Conservation (phyloP, 2,329 filamentous ascomycete genomes). For the Teratosphaeria epicoccoides region DNA sequence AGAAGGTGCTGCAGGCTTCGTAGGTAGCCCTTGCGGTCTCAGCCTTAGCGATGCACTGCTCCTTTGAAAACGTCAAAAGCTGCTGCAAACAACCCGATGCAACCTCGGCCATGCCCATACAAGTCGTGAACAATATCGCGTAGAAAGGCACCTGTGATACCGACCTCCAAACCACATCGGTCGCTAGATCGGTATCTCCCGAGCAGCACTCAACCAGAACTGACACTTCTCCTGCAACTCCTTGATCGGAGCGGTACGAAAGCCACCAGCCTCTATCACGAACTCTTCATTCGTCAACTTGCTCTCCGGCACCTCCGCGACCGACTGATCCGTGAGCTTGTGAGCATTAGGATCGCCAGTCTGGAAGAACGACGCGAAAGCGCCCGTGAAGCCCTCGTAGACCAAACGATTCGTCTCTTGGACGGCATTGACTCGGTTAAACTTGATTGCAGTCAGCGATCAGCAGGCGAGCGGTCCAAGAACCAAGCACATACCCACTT, state of each 20-base stretch:
- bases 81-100: too few species aligned
- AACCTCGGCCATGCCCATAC: too few species aligned
- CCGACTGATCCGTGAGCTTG: conserved; percentile 40
- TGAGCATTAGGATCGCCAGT: conserved; percentile 48
- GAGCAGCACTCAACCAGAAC: conserved; percentile 43
- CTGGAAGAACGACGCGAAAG: conserved; percentile 50
- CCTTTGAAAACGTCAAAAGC: too few species aligned
- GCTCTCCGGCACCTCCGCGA: conserved; percentile 38
- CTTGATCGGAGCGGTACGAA: conserved; percentile 31
- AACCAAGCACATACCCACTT: conserved; percentile 28
- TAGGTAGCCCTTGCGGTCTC: too few species aligned
- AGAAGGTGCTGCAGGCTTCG: too few species aligned
- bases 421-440: conserved; percentile 45
- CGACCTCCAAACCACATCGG: background rate
- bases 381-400: conserved; percentile 48
- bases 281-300: conserved; percentile 37
- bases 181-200: conserved; percentile 34
- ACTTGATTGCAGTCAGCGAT: conserved; percentile 23
- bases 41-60: too few species aligned
- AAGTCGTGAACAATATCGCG: too few species aligned
- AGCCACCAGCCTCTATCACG: conserved; percentile 38
- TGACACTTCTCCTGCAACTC: conserved; percentile 39
- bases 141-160: too few species aligned
- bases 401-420: conserved; percentile 35
- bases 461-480: conserved; percentile 28